Conservation (phyloP, 2,329 filamentous ascomycete genomes). For the Botryotinia narcissicola region DNA sequence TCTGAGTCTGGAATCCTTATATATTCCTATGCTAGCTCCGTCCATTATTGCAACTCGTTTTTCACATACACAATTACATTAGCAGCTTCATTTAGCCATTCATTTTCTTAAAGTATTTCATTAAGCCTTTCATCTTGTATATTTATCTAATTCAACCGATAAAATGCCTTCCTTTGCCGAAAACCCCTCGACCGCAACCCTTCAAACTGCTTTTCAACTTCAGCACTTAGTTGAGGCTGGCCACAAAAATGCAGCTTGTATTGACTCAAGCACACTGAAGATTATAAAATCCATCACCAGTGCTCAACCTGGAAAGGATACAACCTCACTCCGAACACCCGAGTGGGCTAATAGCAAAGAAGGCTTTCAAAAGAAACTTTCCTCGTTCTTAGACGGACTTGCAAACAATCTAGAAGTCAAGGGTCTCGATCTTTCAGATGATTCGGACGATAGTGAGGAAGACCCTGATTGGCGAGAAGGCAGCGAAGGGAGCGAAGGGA, state of each 20-base stretch:
- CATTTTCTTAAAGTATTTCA: not conserved
- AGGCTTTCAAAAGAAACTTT: constrained; percentile 6
- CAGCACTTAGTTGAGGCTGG: not conserved
- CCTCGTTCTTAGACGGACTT: constrained; percentile 1
- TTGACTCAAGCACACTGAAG: not conserved
- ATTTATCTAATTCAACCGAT: not conserved
- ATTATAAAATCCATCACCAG: not conserved
- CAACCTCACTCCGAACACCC: not conserved
- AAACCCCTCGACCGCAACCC: not conserved
- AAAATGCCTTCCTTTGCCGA: constrained; percentile 13
- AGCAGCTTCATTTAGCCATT: not conserved
- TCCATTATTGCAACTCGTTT: not conserved
- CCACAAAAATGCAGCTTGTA: not conserved
- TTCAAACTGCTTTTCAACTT: constrained; percentile 9
- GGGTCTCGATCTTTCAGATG: not conserved
- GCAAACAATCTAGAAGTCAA: not conserved
- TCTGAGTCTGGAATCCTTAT: not conserved
- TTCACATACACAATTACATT: not conserved
- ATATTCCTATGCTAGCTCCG: too few relatives aligned
- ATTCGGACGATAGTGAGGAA: not conserved
- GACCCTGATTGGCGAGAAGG: not conserved
- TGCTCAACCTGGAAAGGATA: not conserved
- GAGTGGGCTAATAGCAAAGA: constrained; percentile 11
- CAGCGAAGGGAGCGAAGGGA: not conserved
- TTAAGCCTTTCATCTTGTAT: not conserved